These are phyloP conservation scores for Aurinia saxatilis DNA, from an alignment of 345 rosid species.

Conservation along the genomic window DNA sequence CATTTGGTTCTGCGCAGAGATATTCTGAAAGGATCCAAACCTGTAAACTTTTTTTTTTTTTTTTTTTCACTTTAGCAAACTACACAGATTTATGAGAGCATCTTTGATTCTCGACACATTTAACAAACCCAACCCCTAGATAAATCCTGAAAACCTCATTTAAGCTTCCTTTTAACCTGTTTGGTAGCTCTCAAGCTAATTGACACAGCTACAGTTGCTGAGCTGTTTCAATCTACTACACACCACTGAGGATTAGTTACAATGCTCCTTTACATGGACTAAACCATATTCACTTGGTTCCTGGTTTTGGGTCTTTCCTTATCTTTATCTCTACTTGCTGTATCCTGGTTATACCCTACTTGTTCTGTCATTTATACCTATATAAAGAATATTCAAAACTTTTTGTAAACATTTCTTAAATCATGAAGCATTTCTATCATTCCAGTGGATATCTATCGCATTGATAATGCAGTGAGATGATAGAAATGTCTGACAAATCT, in stretches of 20 bases:
- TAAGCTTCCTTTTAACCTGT: not conserved
- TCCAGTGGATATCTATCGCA: slow-evolving; percentile 2
- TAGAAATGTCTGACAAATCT: not conserved
- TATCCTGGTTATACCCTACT: not conserved
- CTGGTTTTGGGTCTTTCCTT: not conserved
- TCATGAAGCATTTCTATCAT: not conserved
- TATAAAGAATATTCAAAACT: not conserved
- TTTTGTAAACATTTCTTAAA: not conserved
- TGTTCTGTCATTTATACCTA: not conserved
- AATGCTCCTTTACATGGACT: not conserved
- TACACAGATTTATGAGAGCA: not conserved
- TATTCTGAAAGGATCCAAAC: not conserved
- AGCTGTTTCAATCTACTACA: not conserved
- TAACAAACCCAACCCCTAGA: not conserved
- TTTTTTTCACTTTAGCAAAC: not conserved
- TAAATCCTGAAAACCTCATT: not conserved
- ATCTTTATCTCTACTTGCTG: not conserved
- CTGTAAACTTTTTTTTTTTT: not conserved
- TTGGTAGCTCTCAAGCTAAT: not conserved
- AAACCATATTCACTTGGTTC: not conserved
- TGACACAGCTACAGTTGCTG: not conserved
- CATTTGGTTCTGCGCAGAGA: not conserved
- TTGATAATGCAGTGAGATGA: not conserved
- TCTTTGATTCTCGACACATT: not conserved
- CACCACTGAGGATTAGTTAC: not conserved